Evolutionary conservation across 192 early-diverging fungal genomes (phyloP), one percentile per base, ranked within the genome.

Genomic region (Coemansia asiatica): DNA sequence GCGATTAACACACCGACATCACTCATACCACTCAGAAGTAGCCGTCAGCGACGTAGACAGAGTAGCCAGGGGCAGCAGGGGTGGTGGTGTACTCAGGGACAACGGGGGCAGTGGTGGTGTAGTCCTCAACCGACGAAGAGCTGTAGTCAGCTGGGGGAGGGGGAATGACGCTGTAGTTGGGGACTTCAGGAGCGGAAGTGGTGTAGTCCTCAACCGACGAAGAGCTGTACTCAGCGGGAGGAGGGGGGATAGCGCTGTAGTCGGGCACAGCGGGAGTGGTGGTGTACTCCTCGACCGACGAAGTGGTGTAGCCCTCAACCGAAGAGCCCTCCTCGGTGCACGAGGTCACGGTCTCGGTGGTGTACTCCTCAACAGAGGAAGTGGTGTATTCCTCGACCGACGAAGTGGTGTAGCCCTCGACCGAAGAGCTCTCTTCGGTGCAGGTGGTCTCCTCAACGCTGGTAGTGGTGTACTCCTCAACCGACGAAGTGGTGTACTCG

Each of bases 21-120:
- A 62, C 25, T 36, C 56, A 35, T 35, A 22, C 67, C 64, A 59
- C 75, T 72, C 72, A 78, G 76, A 49, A 66, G 76, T 63, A 69
- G 64, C 26, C 60, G 54, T 54, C 51, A 59, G 61, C 60, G 56
- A 67, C 67, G 58, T 76, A 76, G 67, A 57, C 64, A 38, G 63
- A 56, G 63, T 56, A 56, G 53, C 15, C 18, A 19, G 56, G 8
- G 33, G 25, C 44, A 2, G 18, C 44, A 13, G 47, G 13, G 60
- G 29, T 50, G 60, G 61, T 54, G 61, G 49, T 36, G 61, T 63
- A 63, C 26, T 19, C 50, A 48, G 61, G 50, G 33, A 50, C 50
- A 50, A 31, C 23, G 6, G 29, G 10, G 46, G 46, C 40, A 3
- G 33, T 9, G 47, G 60, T 61, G 46, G 59, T 47, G 40, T 25